These are phyloP conservation scores for Pichia sp. DNA, from an alignment of 1,139 yeast species.

Conservation along the genomic window DNA sequence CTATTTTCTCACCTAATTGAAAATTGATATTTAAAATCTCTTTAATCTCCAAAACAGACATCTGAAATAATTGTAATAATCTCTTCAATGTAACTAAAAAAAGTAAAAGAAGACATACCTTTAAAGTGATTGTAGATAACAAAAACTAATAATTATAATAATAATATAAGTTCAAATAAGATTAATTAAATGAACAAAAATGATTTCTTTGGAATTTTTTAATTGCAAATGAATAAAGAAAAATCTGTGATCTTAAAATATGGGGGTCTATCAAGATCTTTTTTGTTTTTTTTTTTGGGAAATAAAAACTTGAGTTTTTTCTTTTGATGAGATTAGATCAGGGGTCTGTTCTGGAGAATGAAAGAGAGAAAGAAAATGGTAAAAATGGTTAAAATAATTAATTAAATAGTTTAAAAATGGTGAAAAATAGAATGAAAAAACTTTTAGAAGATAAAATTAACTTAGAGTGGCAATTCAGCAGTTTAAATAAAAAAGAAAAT, in stretches of 20 bases:
- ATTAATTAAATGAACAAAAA: neutral
- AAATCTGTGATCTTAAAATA: slow-evolving; percentile 5
- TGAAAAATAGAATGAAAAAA: neutral
- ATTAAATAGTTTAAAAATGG: slow-evolving; percentile 5
- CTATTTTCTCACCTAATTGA: too few species aligned
- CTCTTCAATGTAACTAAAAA: neutral
- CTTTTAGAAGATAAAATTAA: too few species aligned
- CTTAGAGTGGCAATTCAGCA: neutral
- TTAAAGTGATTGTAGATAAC: neutral
- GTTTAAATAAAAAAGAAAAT: too few species aligned
- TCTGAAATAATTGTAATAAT: slow-evolving; percentile 8
- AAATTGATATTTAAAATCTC: neutral
- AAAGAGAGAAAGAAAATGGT: slow-evolving; percentile 3
- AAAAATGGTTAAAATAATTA: slow-evolving; percentile 2
- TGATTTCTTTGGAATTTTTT: slow-evolving; percentile 1
- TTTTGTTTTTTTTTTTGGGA: neutral
- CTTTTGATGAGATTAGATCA: slow-evolving; percentile 16
- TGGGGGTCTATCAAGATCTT: slow-evolving; percentile 10
- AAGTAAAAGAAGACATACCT: slow-evolving; percentile 8
- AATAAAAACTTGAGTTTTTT: slow-evolving; percentile 1
- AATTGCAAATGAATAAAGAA: slow-evolving; percentile 5
- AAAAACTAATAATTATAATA: slow-evolving; percentile 1
- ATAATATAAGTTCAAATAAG: neutral
- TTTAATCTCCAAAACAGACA: slow-evolving; percentile 12
- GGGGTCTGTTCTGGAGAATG: slow-evolving; percentile 18